Base-by-base conservation (phyloP, 257 asterid species). In the Echites panduratus region DNA sequence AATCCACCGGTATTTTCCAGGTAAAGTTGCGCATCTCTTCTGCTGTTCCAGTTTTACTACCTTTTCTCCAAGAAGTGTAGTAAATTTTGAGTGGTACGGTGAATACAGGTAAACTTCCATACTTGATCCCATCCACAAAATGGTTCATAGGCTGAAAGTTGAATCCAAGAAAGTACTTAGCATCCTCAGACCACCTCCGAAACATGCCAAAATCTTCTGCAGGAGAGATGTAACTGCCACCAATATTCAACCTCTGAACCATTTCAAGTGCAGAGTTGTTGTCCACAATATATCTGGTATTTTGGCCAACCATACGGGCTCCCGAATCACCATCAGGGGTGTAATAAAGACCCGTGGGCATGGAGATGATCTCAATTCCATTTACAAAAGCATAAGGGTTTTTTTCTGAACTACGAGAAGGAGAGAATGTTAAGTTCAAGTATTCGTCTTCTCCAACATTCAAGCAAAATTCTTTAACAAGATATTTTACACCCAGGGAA, bases 401-500 rank as follows among this genome's bases (percentile, higher is more conserved):
- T 11, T 32, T 4, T 9, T 26, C 52, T 19, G 48, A 44, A 32
- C 11, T 9, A 40, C 13, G 70, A 24, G 78, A 72, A 27, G 89
- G 87, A 50, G 79, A 56, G 62, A 87, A 86, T 47, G 82, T 74
- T 40, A 89, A 48, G 22, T 32, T 78, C 75, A 53, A 53, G 57
- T 53, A 53, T 53, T 75, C 75, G 64, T 59, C 75, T 66, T 80
- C 80, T 17, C 61, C 73, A 1, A 79, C 62, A 73, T 61, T 77
- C 50, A 84, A 22, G 71, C 91, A 82, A 68, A 72, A 87, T 73
- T 89, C 94, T 83, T 85, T 90, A 0, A 50, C 80, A 57, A 88
- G 17, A 19, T 67, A 47, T 41, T 19, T 78, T 24, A 68, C 78
- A 27, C 78, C 82, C 11, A 68, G 29, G 11, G 43, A 13, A 8